Evolutionary conservation across 306 rosid genomes (phyloP), one percentile per base, ranked within the genome.

Genomic region (Corylus avellana): DNA sequence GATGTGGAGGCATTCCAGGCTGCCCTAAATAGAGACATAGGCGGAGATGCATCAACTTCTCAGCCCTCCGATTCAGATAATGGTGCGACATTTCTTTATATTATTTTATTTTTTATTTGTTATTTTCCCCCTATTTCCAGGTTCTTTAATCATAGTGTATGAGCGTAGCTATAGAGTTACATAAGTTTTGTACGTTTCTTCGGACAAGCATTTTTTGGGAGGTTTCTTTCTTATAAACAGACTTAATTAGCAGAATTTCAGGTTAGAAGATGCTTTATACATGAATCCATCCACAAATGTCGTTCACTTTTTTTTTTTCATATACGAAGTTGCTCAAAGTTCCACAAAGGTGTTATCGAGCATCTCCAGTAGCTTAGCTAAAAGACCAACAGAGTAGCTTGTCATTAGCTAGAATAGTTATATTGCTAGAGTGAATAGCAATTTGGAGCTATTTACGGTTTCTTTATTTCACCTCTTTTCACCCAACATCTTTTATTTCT

Each of bases 1-100:
- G 96, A 91, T 11, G 94, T 92, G 77, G 98, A 89, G 81, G 97
- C 97, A 37, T 92, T 94, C 46, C 96, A 92, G 87, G 97, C 93
- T 76, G 96, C 97, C 55, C 80, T 92, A 73, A 89, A 87, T 73
- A 87, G 90, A 88, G 96, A 92, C 84, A 88, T 92, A 5, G 92
- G 88, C n/a, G 97, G 96, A 74, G 96, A 88, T 76, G 78, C 81
- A 2, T 82, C 87, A 46, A 76, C 84, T 84, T 83, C 94, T 25
- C 90, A 85, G 80, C 84, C 79, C 18, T 86, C 92, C 77, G 91
- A 74, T 77, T 83, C 92, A 37, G 90, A 84, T 49, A 46, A 89
- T 42, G 94, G 98, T 87, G 77, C 48, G 4, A 2, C 29, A 47
- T 70, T 32, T 3, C 22, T 29, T 29, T 29, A 14, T 22, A 22